phyloP scores from a whole-genome alignment of 768 basidiomycete species.

The Mycena floridula region DNA sequence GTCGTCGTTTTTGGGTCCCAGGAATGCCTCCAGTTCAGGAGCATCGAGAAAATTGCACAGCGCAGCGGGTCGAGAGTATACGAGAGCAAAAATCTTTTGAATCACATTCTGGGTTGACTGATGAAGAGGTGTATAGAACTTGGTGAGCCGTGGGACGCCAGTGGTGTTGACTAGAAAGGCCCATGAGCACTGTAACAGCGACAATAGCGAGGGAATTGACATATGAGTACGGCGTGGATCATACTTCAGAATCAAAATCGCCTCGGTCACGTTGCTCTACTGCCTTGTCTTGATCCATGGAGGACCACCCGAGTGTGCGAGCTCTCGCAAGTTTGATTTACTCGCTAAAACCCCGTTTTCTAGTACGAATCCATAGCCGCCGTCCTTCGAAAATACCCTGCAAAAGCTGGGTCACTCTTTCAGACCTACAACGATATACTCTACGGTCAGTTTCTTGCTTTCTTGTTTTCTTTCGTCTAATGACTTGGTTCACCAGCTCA shows the following conservation, averaged over 20 bases:
- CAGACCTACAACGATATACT: conserved; percentile 74
- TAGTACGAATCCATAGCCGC: conserved; percentile 43
- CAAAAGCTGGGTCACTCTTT: conserved; percentile 52
- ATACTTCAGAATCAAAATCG: conserved; percentile 32
- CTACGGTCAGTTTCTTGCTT: conserved; percentile 35
- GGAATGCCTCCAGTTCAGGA: conserved; percentile 73
- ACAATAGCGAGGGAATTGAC: conserved; percentile 34
- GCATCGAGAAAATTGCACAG: conserved; percentile 97
- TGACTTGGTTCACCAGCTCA: conserved; percentile 46
- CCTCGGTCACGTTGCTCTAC: no score
- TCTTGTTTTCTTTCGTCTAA: conserved; percentile 4
- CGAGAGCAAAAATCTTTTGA: conserved; percentile 85
- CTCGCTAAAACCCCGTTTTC: neutral
- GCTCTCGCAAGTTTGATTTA: neutral
- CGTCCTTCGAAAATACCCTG: conserved; percentile 56
- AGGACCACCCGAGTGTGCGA: neutral
- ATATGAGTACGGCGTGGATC: conserved; percentile 86
- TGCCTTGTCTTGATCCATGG: no score
- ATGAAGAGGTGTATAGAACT: conserved; percentile 82
- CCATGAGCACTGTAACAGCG: conserved; percentile 11
- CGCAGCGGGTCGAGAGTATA: conserved; percentile 72
- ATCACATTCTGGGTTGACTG: conserved; percentile 65
- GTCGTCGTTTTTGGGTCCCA: conserved; percentile 48
- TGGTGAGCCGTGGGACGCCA: conserved; percentile 77
- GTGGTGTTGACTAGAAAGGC: conserved; percentile 78